Base-by-base conservation (phyloP, 441 rosid genomes). In the Euphorbia neoarborescens region DNA sequence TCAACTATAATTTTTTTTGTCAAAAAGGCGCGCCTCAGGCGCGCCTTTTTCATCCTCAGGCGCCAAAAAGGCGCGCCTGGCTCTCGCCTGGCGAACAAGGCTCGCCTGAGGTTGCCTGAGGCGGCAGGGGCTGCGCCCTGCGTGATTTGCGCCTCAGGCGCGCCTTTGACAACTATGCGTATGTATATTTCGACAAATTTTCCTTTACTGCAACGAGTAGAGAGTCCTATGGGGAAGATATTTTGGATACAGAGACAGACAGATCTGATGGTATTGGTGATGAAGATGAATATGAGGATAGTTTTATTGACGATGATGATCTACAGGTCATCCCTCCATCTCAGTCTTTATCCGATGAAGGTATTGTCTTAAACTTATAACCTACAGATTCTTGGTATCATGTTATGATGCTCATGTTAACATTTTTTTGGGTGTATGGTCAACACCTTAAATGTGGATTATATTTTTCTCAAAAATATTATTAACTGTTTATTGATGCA, bases 181-280 rank as follows among this genome's bases (percentile, higher is more conserved):
- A 50, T n/a, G 50, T 44, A n/a, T 51, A 51, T 51, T 25, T 51
- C 20, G 15, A 3, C 8, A 48, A 51, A n/a, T 1, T 77, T 77
- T 70, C 86, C 77, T 81, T 72, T 13, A 78, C 75, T 30, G 67
- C 38, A 50, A 60, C 59, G 5, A 0, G 50, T 38, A 93, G 98
- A 75, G 96, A 90, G 79, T 86, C 96, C 1, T 86, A 61, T 60
- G 96, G 98, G 57, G 96, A 85, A 81, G 96, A 92, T 71, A 86
- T 93, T 80, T 85, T 69, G 4, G 85, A 79, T 58, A 77, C 92
- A 46, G 94, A 88, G 66, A 60, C 84, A n/a, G 92, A 90, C 72
- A 79, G 75, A 79, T 86, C 85, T 27, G 60, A 65, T 42, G 68
- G 64, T 38, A 59, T 22, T 38, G 74, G 77, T 1, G 84, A 76